Conservation (phyloP, 1,284 basidiomycete genomes). For the Boletus albobrunnescens region DNA sequence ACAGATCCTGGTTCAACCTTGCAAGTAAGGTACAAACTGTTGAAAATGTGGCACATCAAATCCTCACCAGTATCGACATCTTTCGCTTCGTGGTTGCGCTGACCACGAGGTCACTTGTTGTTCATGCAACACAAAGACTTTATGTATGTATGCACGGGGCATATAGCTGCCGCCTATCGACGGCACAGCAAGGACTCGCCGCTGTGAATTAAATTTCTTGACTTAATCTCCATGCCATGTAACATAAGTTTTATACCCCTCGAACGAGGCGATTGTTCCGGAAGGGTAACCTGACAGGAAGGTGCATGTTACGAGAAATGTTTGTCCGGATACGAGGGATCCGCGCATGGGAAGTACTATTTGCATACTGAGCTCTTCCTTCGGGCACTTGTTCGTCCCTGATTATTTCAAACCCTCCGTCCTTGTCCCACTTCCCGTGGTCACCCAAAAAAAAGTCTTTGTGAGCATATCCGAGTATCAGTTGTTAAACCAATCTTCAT, state of each 20-base stretch:
- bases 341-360: slow-evolving; percentile 1
- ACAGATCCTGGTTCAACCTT: slow-evolving; percentile 17
- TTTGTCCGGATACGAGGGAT: slow-evolving; percentile 9
- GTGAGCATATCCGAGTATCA: slow-evolving; percentile 8
- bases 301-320: slow-evolving; percentile 1
- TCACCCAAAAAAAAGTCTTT: slow-evolving; percentile 3
- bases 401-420: slow-evolving; percentile 8
- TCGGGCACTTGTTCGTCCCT: slow-evolving; percentile 10
- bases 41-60: slow-evolving; percentile 9
- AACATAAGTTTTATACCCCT: not conserved
- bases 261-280: not conserved
- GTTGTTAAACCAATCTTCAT: slow-evolving; percentile 8
- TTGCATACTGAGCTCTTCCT: slow-evolving; percentile 7
- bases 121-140: slow-evolving; percentile 17
- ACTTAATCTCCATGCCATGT: slow-evolving; percentile 20
- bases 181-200: slow-evolving; percentile 21
- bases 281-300: not conserved
- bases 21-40: slow-evolving; percentile 15
- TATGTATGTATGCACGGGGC: slow-evolving; percentile 25
- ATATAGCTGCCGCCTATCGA: slow-evolving; percentile 11
- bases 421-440: slow-evolving; percentile 8
- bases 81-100: slow-evolving; percentile 20
- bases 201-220: slow-evolving; percentile 14
- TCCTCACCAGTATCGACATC: slow-evolving; percentile 31
- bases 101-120: slow-evolving; percentile 26